These are phyloP conservation scores for Aureobasidium namibiae DNA, from an alignment of 2,329 filamentous ascomycete genomes.

Conservation along the genomic window DNA sequence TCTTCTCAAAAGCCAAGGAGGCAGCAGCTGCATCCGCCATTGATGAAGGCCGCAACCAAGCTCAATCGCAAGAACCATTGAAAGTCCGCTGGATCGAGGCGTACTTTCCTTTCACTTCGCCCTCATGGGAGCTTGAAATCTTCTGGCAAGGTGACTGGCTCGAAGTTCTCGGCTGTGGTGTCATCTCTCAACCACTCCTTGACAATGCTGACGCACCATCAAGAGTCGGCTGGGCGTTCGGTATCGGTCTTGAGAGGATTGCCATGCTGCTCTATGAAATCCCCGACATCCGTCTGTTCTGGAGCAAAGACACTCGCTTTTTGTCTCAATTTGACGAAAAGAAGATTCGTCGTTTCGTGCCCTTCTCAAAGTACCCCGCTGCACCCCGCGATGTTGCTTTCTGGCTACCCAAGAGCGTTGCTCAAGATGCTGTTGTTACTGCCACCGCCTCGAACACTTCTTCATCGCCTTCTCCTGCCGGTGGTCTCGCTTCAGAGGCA, in stretches of 20 bases:
- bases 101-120: slow-evolving; percentile 94
- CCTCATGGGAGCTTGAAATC: slow-evolving; percentile 93
- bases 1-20: slow-evolving; percentile 70
- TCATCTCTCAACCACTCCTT: slow-evolving; percentile 76
- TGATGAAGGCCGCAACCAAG: slow-evolving; percentile 29
- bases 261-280: slow-evolving; percentile 97
- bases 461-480: slow-evolving; percentile 26
- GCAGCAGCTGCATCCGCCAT: slow-evolving; percentile 45
- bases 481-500: slow-evolving; percentile 28
- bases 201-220: slow-evolving; percentile 66
- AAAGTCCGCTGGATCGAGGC: slow-evolving; percentile 91
- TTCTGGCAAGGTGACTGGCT: slow-evolving; percentile 94
- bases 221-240: slow-evolving; percentile 90
- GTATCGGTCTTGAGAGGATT: slow-evolving; percentile 85
- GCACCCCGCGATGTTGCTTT: slow-evolving; percentile 92
- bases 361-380: slow-evolving; percentile 85
- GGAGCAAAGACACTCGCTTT: slow-evolving; percentile 80
- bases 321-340: slow-evolving; percentile 64
- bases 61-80: slow-evolving; percentile 52
- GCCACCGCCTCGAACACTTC: slow-evolving; percentile 24
- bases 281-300: slow-evolving; percentile 93
- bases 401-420: slow-evolving; percentile 54
- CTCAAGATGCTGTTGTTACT: slow-evolving; percentile 20
- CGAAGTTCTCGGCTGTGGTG: slow-evolving; percentile 86
- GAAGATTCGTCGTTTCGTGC: slow-evolving; percentile 58